Evolutionary conservation across 2,329 filamentous ascomycete species (phyloP).

Genomic region (Pyricularia pennisetigena): DNA sequence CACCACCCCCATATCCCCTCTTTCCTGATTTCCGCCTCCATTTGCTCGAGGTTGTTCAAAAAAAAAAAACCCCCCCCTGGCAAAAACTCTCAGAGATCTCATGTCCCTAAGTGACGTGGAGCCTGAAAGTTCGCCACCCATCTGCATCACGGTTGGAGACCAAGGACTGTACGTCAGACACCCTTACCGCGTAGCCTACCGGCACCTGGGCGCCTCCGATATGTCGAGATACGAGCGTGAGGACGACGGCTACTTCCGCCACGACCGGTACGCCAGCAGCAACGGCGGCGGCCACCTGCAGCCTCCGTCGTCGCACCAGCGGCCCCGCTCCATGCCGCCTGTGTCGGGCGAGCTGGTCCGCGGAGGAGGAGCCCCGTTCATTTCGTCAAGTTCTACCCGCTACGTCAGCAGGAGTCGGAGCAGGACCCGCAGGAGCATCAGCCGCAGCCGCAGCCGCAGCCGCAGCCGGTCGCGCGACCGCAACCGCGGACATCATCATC

Average conservation of each 20-base stretch:
- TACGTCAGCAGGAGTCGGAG: background rate
- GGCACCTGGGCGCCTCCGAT: background rate
- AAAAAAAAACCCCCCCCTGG: too few relatives aligned
- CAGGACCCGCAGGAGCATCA: background rate
- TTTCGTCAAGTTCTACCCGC: background rate
- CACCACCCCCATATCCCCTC: background rate
- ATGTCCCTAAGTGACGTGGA: background rate
- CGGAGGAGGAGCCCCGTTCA: background rate
- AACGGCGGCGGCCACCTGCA: conserved; percentile 12
- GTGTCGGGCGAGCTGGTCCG: conserved; percentile 2
- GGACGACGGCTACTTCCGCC: background rate
- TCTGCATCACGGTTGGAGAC: background rate
- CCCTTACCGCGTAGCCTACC: background rate
- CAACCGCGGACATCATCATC: conserved; percentile 4
- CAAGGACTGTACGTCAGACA: background rate
- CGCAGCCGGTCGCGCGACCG: conserved; percentile 7
- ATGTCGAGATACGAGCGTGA: conserved; percentile 16
- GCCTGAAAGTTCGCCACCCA: background rate
- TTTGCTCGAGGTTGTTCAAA: background rate
- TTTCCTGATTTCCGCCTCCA: background rate
- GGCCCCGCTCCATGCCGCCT: conserved; percentile 18
- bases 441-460: background rate
- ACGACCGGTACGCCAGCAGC: conserved; percentile 4
- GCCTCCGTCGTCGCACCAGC: conserved; percentile 14
- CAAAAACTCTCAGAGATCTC: background rate